Base-by-base conservation (phyloP, 148 eudicot genomes). In the Camellia lanceoleosa region DNA sequence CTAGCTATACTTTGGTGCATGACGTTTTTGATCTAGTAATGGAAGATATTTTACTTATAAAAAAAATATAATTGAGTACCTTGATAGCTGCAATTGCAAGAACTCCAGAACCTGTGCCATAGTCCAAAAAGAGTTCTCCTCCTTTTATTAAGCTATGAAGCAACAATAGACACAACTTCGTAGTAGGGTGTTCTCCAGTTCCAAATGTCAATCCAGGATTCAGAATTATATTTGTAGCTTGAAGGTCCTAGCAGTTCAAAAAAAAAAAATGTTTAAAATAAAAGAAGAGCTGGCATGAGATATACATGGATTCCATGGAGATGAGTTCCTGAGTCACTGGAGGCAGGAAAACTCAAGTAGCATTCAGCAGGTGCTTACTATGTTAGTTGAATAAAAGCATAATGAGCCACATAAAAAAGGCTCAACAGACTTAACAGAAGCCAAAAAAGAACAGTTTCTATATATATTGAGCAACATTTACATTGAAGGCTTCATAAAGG, bases 121-220 rank as follows among this genome's bases (percentile, higher is more conserved):
- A 95, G 85, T 95, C 99, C 82, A 95, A 84, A 77, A 95, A 87
- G 52, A 68, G 72, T 81, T 95, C 97, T 73, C 94, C 93, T 75
- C 97, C 99, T 83, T 88, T 92, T 54, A 95, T 84, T 62, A 88
- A 82, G 70, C 79, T 77, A 79, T 82, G 94, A 72, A 95, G 88
- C 77, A 93, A 83, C 79, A 86, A 80, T 20, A 95, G 85, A 88
- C 97, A 95, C 86, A 92, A 82, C 84, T 93, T 95, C 42, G 99
- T 95, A 38, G 97, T 95, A 74, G 99, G 91, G 82, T 95, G 99
- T 84, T 95, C 99, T 74, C 99, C 99, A 47, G 94, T 95, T 85
- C 99, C 99, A 84, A 95, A 95, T 68, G 99, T 93, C 81, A 93
- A 75, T 68, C 97, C 97, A 69, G 99, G 97, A 81, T 93, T 93